These are phyloP conservation scores for Cucurbita argyrosperma DNA, from an alignment of 306 rosid species.

Conservation along the genomic window DNA sequence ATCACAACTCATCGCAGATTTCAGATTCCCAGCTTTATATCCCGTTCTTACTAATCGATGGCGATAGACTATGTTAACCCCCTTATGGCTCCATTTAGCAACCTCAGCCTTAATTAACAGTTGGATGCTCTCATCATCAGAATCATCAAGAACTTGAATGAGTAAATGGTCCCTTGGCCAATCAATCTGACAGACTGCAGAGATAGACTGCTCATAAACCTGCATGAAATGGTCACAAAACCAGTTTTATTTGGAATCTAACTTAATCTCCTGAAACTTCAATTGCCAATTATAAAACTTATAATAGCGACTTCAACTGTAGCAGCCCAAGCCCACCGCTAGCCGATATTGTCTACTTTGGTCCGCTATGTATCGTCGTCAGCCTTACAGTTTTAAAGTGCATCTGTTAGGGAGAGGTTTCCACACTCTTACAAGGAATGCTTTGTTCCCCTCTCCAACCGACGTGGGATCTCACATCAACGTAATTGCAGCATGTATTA, in stretches of 20 bases:
- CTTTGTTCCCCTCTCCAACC: too few species aligned
- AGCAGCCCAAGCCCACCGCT: too few species aligned
- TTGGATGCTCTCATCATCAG: conserved; percentile 72
- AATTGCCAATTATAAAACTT: neutral
- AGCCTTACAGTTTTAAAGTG: too few species aligned
- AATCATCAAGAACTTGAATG: conserved; percentile 92
- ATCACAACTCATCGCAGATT: conserved; percentile 90
- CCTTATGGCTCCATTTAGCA: conserved; percentile 68
- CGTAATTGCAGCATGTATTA: neutral
- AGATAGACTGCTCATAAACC: conserved; percentile 92
- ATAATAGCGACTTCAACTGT: neutral
- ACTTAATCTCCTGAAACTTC: neutral
- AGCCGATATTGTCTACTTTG: too few species aligned
- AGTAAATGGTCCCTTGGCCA: conserved; percentile 83
- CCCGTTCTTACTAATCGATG: conserved; percentile 86
- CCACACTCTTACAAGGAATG: too few species aligned
- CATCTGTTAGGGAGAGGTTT: too few species aligned
- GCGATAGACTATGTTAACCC: conserved; percentile 59
- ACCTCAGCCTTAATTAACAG: conserved; percentile 70
- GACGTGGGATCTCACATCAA: too few species aligned
- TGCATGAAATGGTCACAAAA: conserved; percentile 22
- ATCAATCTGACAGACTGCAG: conserved; percentile 77
- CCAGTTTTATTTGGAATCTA: neutral
- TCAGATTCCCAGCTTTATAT: conserved; percentile 95
- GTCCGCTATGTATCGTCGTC: too few species aligned